Evolutionary conservation across 148 eudicot genomes (phyloP).

Genomic region (Camellia granthamiana): DNA sequence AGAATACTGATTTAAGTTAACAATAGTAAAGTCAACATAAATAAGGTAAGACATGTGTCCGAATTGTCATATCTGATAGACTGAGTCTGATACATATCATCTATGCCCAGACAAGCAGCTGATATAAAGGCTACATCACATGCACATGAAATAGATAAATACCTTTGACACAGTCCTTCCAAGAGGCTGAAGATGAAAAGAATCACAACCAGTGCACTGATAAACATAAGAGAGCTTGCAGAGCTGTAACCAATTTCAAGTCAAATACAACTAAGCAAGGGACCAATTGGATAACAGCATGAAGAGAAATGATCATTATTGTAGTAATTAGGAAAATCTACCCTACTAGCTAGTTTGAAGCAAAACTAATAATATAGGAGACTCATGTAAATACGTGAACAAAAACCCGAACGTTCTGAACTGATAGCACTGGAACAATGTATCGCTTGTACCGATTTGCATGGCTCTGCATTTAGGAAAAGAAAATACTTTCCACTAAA

Average conservation of each 20-base stretch:
- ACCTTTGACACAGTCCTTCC: slow-evolving; percentile 88
- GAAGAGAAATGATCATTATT: background rate
- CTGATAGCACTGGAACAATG: slow-evolving; percentile 85
- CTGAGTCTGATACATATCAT: background rate
- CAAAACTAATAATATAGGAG: slow-evolving; percentile 11
- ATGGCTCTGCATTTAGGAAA: slow-evolving; percentile 67
- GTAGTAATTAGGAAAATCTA: background rate
- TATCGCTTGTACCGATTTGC: slow-evolving; percentile 92
- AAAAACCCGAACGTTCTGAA: slow-evolving; percentile 81
- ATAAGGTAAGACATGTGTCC: background rate
- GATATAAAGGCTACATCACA: background rate
- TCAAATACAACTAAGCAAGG: background rate
- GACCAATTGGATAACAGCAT: background rate
- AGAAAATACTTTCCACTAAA: background rate
- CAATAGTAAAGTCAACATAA: background rate
- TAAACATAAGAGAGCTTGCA: slow-evolving; percentile 92
- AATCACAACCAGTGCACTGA: slow-evolving; percentile 95
- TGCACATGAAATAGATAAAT: slow-evolving; percentile 7
- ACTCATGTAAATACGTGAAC: slow-evolving; percentile 85
- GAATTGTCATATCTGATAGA: background rate
- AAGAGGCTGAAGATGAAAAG: slow-evolving; percentile 90
- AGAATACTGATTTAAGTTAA: background rate
- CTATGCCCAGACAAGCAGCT: background rate
- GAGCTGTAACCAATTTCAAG: slow-evolving; percentile 52
- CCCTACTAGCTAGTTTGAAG: background rate